A percentile compares a stretch with the other conserved stretches of the same genome.
Conservation (phyloP, 495 filamentous ascomycete genomes). For the Tuber melanosporum region DNA sequence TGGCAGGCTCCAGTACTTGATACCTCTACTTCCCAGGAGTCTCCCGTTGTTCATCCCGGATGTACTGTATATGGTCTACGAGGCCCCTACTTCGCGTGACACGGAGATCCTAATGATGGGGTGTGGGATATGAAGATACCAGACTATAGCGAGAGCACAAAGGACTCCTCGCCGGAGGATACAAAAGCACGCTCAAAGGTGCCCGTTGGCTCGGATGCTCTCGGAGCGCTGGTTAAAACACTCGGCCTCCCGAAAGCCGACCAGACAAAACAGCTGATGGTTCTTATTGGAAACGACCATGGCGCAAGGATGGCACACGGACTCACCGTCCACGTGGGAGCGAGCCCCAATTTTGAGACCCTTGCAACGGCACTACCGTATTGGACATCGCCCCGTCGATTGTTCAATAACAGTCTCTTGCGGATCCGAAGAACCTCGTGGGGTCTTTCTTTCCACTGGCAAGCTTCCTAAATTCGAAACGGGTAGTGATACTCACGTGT, state of each 20-base stretch:
- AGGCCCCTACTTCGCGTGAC: not conserved
- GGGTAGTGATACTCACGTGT: not conserved
- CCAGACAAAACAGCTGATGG: not conserved
- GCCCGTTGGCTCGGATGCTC: constrained; percentile 43
- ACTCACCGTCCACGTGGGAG: constrained; percentile 43
- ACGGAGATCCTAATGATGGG: not conserved
- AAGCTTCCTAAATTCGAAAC: not conserved
- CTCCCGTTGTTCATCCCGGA: constrained; percentile 44
- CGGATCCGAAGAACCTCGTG: constrained; percentile 32
- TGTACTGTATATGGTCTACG: constrained; percentile 22
- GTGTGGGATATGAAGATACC: constrained; percentile 41
- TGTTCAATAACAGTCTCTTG: constrained; percentile 44
- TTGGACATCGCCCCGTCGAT: constrained; percentile 51
- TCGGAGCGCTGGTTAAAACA: constrained; percentile 31
- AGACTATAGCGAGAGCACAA: constrained; percentile 47
- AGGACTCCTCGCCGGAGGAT: constrained; percentile 32
- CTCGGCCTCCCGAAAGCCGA: constrained; percentile 6
- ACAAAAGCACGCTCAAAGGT: constrained; percentile 44
- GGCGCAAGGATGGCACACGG: constrained; percentile 49
- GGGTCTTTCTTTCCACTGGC: constrained; percentile 51
- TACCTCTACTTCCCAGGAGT: constrained; percentile 26
- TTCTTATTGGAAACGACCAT: constrained; percentile 48
- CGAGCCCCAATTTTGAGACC: constrained; percentile 34
- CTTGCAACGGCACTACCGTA: constrained; percentile 39
- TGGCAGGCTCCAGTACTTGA: constrained; percentile 38